A percentile compares a stretch with the other conserved stretches of the same genome.
phyloP scores from a whole-genome alignment of 2,329 filamentous ascomycete genomes.

The Exophiala xenobiotica region DNA sequence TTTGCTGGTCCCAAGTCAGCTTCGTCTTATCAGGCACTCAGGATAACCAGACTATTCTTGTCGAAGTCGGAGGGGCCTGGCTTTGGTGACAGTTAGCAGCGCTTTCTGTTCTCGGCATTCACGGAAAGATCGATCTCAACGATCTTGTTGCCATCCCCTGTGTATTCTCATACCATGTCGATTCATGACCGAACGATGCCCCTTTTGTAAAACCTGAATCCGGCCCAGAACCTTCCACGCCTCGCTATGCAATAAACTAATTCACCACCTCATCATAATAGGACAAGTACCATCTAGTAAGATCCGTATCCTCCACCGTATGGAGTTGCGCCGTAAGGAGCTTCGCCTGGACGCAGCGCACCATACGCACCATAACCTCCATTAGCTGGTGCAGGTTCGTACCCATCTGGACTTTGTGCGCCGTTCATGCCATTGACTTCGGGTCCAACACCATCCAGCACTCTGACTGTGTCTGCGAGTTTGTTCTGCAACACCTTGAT shows the following conservation, averaged over 20 bases:
- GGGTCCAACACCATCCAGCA: constrained; percentile 46
- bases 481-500: constrained; percentile 89
- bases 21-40: no score
- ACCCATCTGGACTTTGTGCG: constrained; percentile 54
- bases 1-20: neutral
- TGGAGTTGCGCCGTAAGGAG: constrained; percentile 61
- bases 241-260: constrained; percentile 19
- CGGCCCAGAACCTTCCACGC: constrained; percentile 14
- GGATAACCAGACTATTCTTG: no score
- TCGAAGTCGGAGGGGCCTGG: no score
- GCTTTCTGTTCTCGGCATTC: no score
- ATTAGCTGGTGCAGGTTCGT: constrained; percentile 40
- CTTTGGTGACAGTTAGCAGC: no score
- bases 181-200: neutral
- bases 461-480: constrained; percentile 74
- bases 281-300: constrained; percentile 6
- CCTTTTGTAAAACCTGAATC: neutral
- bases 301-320: constrained; percentile 42
- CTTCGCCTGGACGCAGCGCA: constrained; percentile 53
- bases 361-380: constrained; percentile 66
- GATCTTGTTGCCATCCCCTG: no score
- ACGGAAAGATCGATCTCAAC: no score
- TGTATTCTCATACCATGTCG: neutral
- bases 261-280: neutral
- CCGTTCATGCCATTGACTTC: constrained; percentile 44